Base-by-base conservation (phyloP, 805 yeast genomes). In the Maudiozyma serrabonitensis region DNA sequence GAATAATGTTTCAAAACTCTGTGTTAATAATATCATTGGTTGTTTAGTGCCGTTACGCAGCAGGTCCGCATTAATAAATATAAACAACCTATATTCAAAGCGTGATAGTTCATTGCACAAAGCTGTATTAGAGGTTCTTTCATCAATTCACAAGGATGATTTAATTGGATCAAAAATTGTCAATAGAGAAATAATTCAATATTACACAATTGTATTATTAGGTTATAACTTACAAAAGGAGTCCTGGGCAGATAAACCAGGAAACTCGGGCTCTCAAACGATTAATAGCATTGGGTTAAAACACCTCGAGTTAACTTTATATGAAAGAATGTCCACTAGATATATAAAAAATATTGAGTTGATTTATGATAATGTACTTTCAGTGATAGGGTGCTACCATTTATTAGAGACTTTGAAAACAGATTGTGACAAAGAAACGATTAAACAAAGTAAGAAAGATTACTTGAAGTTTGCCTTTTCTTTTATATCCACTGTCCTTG, bases 11-110 rank as follows among this genome's bases (percentile, higher is more conserved):
- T 63, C 64, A 1, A 28, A 47, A 11, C 60, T 63, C 4, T 46
- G 52, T 9, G 57, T 63, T 50, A 56, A 61, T 41, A 57, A 62
- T 47, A 67, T 78, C 44, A 69, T 87, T 54, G 78, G 85, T 2
- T 72, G 74, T 19, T 69, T 76, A 53, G 75, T 86, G 13, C 72
- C 82, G 50, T 68, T 75, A 31, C 74, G 78, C 21, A 70, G 71
- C 46, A 63, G 66, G 18, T 66, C 78, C 19, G 84, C 83, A 0
- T 58, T 72, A 15, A 61, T 63, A 31, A 80, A 79, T 57, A 66
- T 81, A 52, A 57, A 71, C 3, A 66, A 66, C 34, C 55, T 57
- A 42, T 67, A 60, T 41, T 71, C 62, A 46, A 73, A 55, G 60
- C 66, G 60, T 54, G 71, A 62, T 15, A 52, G 69, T 69, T 51